Evolutionary conservation across 345 rosid species (phyloP).

Genomic region (Hypericum perforatum): DNA sequence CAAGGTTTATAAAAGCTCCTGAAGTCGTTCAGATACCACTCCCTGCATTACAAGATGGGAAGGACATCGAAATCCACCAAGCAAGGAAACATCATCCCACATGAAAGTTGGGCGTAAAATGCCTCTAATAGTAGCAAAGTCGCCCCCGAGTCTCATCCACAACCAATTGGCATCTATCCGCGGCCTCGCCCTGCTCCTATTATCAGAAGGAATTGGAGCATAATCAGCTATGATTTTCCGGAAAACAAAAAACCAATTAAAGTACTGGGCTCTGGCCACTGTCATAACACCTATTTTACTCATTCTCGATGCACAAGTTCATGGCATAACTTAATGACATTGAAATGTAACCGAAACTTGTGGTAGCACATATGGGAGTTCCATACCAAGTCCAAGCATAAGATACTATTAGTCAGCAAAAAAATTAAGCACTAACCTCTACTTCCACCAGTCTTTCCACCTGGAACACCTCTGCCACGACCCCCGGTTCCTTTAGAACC

Average conservation of each 20-base stretch:
- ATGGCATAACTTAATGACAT: not conserved
- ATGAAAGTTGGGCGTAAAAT: conserved; percentile 16
- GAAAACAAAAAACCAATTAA: no score
- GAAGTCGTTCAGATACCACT: no score
- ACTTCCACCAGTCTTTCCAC: conserved; percentile 45
- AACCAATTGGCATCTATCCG: conserved; percentile 20
- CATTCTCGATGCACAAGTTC: no score
- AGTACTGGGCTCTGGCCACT: no score
- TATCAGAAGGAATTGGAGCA: conserved; percentile 9
- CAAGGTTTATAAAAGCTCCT: no score
- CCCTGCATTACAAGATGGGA: no score
- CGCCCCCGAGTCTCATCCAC: conserved; percentile 5
- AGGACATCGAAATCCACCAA: no score
- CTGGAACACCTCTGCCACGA: conserved; percentile 59
- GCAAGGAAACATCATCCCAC: no score
- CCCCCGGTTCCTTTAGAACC: conserved; percentile 57
- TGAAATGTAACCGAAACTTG: not conserved
- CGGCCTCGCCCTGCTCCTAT: conserved; percentile 59
- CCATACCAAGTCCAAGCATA: not conserved
- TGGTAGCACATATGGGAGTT: not conserved
- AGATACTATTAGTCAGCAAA: not conserved
- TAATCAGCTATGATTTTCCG: no score
- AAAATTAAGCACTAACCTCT: conserved; percentile 30
- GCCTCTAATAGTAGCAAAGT: conserved; percentile 29
- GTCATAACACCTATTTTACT: no score